phyloP scores from a whole-genome alignment of 2,329 filamentous ascomycete species.

The Ustilaginoidea virens region DNA sequence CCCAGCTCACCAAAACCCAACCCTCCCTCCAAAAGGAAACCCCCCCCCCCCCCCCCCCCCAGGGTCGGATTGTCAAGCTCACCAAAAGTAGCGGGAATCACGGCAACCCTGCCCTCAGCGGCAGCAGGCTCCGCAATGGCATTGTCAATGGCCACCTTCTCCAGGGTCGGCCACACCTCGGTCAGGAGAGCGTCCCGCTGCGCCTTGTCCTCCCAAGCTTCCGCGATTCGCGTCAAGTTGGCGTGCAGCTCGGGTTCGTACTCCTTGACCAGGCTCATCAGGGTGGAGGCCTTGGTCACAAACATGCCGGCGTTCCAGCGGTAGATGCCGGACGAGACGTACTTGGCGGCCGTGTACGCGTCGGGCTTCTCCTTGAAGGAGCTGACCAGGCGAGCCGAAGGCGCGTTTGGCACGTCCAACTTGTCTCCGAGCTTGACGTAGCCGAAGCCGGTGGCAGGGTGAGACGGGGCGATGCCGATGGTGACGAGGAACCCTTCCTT shows the following conservation, averaged over 20 bases:
- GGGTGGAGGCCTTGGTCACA: slow-evolving; percentile 12
- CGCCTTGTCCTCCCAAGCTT: slow-evolving; percentile 11
- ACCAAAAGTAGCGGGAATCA: slow-evolving; percentile 13
- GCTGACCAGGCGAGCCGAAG: slow-evolving; percentile 10
- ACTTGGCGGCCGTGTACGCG: slow-evolving; percentile 13
- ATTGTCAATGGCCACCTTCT: slow-evolving; percentile 13
- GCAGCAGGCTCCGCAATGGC: slow-evolving; percentile 13
- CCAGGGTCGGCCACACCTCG: slow-evolving; percentile 11
- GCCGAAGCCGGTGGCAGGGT: slow-evolving; percentile 13
- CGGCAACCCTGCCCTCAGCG: slow-evolving; percentile 12
- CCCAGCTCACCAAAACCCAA: too few species aligned
- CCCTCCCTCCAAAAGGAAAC: too few species aligned
- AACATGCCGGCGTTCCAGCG: slow-evolving; percentile 15
- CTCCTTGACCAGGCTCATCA: slow-evolving; percentile 12
- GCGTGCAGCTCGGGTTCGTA: slow-evolving; percentile 10
- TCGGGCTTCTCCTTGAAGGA: slow-evolving; percentile 14
- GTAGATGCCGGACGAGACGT: slow-evolving; percentile 12
- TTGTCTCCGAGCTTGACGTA: slow-evolving; percentile 12
- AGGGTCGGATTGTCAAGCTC: not conserved
- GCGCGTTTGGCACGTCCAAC: slow-evolving; percentile 8
- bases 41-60: too few species aligned
- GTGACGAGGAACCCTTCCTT: slow-evolving; percentile 13
- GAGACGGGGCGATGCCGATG: slow-evolving; percentile 13
- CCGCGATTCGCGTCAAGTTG: slow-evolving; percentile 10
- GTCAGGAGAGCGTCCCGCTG: slow-evolving; percentile 8